Conservation (phyloP, 768 basidiomycete genomes). For the Mrakia frigida region DNA sequence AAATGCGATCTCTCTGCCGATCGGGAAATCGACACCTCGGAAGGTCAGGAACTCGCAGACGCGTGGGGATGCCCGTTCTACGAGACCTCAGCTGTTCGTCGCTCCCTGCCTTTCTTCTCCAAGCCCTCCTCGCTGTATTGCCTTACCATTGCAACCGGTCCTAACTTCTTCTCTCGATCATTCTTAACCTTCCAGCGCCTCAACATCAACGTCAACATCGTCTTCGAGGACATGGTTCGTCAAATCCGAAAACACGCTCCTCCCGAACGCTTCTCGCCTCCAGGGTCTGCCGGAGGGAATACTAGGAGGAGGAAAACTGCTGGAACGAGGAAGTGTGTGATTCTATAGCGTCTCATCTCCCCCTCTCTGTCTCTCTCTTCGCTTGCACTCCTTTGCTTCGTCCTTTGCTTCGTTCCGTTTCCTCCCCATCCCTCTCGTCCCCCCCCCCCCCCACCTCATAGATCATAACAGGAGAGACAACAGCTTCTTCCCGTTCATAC, state of each 20-base stretch:
- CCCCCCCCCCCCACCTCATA: too few relatives aligned
- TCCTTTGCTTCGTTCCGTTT: too few relatives aligned
- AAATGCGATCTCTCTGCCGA: conserved; percentile 22
- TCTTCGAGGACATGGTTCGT: conserved; percentile 21
- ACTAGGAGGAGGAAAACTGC: not conserved
- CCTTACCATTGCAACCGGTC: too few relatives aligned
- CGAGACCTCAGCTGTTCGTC: conserved; percentile 16
- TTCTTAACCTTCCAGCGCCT: not conserved
- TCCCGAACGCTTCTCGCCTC: not conserved
- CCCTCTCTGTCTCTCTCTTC: too few relatives aligned
- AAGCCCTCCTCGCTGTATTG: not conserved
- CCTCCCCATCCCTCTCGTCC: too few relatives aligned
- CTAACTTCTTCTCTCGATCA: not conserved
- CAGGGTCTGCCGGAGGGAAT: not conserved
- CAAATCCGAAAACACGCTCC: conserved; percentile 20
- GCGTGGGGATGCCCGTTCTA: conserved; percentile 19
- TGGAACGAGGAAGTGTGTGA: conserved; percentile 3
- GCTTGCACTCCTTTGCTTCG: too few relatives aligned
- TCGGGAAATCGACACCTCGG: conserved; percentile 16
- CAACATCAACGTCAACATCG: conserved; percentile 23
- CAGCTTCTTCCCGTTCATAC: too few relatives aligned
- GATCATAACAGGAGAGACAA: too few relatives aligned
- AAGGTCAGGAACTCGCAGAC: conserved; percentile 12
- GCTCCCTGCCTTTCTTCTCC: not conserved
- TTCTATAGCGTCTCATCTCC: not conserved